Conservation (phyloP, 2,329 filamentous ascomycete species). For the Fusarium dimerum region DNA sequence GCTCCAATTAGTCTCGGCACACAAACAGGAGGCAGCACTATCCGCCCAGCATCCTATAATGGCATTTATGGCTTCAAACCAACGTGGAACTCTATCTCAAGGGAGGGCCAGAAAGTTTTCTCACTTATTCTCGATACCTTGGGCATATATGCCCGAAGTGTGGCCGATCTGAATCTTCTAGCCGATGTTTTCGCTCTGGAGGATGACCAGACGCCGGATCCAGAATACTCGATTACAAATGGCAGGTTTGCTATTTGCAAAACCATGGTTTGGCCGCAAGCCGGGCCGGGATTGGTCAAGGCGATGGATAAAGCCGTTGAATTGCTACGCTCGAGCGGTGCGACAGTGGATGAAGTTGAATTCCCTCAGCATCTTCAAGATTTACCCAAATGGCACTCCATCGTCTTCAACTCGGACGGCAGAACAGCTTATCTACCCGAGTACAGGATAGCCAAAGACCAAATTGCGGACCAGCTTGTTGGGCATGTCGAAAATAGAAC, state of each 20-base stretch:
- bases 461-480: slow-evolving; percentile 46
- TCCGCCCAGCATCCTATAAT: slow-evolving; percentile 66
- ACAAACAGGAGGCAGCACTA: slow-evolving; percentile 65
- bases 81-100: slow-evolving; percentile 63
- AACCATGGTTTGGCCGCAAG: slow-evolving; percentile 53
- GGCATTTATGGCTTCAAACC: slow-evolving; percentile 67
- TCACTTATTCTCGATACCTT: slow-evolving; percentile 62
- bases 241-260: slow-evolving; percentile 56
- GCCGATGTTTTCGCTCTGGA: slow-evolving; percentile 53
- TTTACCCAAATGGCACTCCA: slow-evolving; percentile 53
- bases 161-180: slow-evolving; percentile 60
- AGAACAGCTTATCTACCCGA: slow-evolving; percentile 55
- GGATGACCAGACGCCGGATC: slow-evolving; percentile 44
- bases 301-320: slow-evolving; percentile 44
- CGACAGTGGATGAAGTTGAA: slow-evolving; percentile 55
- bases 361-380: slow-evolving; percentile 51
- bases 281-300: slow-evolving; percentile 43
- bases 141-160: slow-evolving; percentile 59
- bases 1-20: slow-evolving; percentile 62
- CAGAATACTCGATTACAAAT: slow-evolving; percentile 39
- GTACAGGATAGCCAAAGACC: slow-evolving; percentile 47
- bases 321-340: slow-evolving; percentile 49
- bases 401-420: slow-evolving; percentile 54
- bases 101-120: slow-evolving; percentile 62
- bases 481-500: slow-evolving; percentile 52